These are phyloP conservation scores for Lentinula raphanica DNA, from an alignment of 768 basidiomycete genomes.

Conservation along the genomic window DNA sequence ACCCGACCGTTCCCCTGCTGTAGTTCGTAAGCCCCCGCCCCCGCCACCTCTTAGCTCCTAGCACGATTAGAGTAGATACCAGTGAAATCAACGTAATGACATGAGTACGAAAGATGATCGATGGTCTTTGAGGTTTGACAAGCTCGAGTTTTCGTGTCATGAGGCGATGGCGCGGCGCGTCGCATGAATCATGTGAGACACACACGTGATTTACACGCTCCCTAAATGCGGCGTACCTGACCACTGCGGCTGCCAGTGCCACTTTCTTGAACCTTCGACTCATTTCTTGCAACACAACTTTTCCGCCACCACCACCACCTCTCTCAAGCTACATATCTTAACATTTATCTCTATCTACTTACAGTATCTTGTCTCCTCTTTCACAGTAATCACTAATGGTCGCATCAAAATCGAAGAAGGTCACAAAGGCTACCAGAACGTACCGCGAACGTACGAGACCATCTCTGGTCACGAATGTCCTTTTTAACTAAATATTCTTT, in stretches of 20 bases:
- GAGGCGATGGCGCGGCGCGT: neutral
- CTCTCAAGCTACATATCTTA: neutral
- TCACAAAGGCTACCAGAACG: neutral
- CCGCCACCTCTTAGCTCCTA: neutral
- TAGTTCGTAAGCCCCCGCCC: neutral
- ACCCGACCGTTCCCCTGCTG: conserved; percentile 29
- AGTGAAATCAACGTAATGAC: neutral
- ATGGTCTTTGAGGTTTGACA: no score
- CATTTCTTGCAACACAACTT: neutral
- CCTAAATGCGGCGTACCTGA: neutral
- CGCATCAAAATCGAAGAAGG: neutral
- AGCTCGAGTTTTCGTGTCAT: neutral
- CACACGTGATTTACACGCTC: neutral
- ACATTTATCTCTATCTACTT: neutral
- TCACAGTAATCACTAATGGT: neutral
- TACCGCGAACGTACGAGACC: neutral
- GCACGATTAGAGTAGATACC: neutral
- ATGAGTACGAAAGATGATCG: no score
- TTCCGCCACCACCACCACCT: neutral
- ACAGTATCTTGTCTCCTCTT: neutral
- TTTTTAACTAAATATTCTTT: neutral
- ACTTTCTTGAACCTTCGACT: neutral
- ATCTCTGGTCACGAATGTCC: neutral
- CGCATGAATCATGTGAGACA: neutral
- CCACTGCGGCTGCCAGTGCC: neutral